These are phyloP conservation scores for Melampsora larici-populina DNA, from an alignment of 1,284 basidiomycete species.

Conservation along the genomic window DNA sequence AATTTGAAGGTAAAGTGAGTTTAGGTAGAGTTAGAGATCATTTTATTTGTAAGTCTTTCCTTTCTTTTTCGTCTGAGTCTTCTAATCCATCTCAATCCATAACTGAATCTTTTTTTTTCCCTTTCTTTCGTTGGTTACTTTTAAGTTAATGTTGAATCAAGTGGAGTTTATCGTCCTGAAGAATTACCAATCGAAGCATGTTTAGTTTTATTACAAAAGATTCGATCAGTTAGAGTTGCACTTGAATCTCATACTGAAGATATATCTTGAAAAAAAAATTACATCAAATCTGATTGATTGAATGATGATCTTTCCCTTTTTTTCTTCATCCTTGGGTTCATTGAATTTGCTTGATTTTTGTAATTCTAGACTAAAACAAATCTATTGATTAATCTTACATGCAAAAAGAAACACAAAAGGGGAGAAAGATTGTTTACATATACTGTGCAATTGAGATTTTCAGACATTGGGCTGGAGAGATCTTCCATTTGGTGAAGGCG, in stretches of 20 bases:
- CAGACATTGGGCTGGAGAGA: too few species aligned
- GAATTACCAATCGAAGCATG: constrained; percentile 42
- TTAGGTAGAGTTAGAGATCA: constrained; percentile 84
- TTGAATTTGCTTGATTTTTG: not conserved
- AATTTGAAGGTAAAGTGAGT: constrained; percentile 81
- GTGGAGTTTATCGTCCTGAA: constrained; percentile 30
- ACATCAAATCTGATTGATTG: too few species aligned
- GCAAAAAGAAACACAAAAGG: too few species aligned
- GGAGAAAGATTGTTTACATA: too few species aligned
- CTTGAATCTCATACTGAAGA: not conserved
- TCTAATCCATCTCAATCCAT: not conserved
- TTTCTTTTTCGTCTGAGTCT: not conserved
- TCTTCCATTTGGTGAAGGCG: too few species aligned
- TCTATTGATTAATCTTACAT: too few species aligned
- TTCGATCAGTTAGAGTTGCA: constrained; percentile 17
- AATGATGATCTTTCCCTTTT: not conserved
- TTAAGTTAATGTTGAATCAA: constrained; percentile 40
- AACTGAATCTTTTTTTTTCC: not conserved
- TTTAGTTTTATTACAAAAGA: constrained; percentile 26
- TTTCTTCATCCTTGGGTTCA: not conserved
- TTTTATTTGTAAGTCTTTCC: constrained; percentile 71
- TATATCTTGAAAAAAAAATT: not conserved
- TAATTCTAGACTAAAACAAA: too few species aligned
- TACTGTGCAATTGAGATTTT: too few species aligned
- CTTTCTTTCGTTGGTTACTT: too few species aligned